Base-by-base conservation (phyloP, 495 filamentous ascomycete genomes). In the Pseudotulostoma volvatum region DNA sequence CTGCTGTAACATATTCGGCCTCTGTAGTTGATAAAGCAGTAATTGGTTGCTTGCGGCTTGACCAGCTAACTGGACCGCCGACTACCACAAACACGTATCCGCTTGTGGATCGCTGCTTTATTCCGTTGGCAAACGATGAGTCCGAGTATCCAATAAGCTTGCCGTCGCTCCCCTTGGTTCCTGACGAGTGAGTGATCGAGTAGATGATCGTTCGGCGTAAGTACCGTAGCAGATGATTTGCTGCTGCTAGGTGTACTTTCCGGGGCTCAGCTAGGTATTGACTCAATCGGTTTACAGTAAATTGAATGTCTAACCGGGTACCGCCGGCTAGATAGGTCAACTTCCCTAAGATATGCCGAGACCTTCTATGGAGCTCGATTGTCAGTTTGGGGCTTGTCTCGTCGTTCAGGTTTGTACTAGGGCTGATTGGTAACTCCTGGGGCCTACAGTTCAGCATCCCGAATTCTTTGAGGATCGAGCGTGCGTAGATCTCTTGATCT, bases 31-130 rank as follows among this genome's bases (percentile, higher is more conserved):
- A 44, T 9, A 32, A 15, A n/a, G 44, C 33, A 3, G 47, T 44
- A 0, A 44, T 19, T 1, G 19, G 15, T 32, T 50, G 47, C 18
- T 48, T 50, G 9, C 28, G 18, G 4, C 40, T 43, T 23, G 34
- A 39, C 47, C 42, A 53, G 0, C 35, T 40, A 8, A 46, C 34
- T 3, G 44, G 39, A n/a, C 33, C 34, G 1, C 41, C 37, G 13
- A 11, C 38, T 0, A 50, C 18, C 7, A 34, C 38, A 14, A 49
- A 44, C 0, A 51, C 30, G 23, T 41, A 51, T 3, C 42, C 48
- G 7, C 19, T 34, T 0, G 32, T 44, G 11, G 45, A 51, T 25
- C 39, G 31, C 9, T 34, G n/a, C 9, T 33, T 19, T n/a, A 19
- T 21, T 14, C 30, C n/a, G 15, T 41, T 41, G 3, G 31, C 31